These are phyloP conservation scores for Malus asiatica DNA, from an alignment of 306 rosid species.

Conservation along the genomic window DNA sequence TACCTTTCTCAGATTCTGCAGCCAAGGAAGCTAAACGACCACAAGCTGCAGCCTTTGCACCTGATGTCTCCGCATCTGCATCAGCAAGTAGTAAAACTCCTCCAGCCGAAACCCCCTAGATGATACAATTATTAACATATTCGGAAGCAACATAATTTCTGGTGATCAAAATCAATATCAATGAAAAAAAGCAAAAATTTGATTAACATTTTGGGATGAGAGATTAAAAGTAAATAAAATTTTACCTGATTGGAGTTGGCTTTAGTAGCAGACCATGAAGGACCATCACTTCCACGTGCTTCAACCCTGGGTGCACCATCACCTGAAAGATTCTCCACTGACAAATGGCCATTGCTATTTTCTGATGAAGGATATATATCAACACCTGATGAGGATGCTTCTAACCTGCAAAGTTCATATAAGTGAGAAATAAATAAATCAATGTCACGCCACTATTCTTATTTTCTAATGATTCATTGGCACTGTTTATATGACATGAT, in stretches of 20 bases:
- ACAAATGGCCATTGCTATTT: conserved; percentile 23
- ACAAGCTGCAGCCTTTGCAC: conserved; percentile 95
- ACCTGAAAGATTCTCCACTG: conserved; percentile 33
- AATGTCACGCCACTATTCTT: background rate
- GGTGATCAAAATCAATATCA: background rate
- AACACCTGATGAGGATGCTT: conserved; percentile 71
- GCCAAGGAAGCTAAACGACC: conserved; percentile 75
- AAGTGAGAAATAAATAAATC: conserved; percentile 6
- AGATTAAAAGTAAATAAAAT: conserved; percentile 6
- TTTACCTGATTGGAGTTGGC: conserved; percentile 46
- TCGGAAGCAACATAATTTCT: conserved; percentile 4
- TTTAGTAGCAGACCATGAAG: conserved; percentile 43
- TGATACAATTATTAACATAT: conserved; percentile 10
- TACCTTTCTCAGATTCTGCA: conserved; percentile 66
- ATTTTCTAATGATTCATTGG: background rate
- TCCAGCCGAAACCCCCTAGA: conserved; percentile 54
- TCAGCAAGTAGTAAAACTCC: conserved; percentile 65
- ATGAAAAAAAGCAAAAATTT: background rate
- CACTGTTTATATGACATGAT: background rate
- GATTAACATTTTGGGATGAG: background rate
- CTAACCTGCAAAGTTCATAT: conserved; percentile 50
- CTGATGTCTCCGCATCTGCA: conserved; percentile 67
- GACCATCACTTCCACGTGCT: conserved; percentile 12
- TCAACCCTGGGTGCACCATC: conserved; percentile 23
- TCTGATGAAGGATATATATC: conserved; percentile 38